Conservation (phyloP, 805 yeast genomes). For the Suhomyces canberraensis region DNA sequence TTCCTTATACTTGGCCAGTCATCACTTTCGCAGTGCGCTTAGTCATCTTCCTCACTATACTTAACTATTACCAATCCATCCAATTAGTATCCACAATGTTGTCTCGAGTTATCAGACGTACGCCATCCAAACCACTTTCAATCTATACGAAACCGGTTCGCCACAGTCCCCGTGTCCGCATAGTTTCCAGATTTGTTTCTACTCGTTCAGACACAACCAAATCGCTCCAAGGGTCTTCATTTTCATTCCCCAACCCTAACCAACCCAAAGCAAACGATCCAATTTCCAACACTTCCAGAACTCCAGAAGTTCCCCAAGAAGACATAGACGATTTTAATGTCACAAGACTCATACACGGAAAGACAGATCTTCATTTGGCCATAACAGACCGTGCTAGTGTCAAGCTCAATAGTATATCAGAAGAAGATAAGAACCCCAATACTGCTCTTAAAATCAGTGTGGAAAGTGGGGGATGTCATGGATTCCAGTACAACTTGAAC, state of each 20-base stretch:
- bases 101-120: no score
- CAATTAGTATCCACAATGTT: no score
- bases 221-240: conserved; percentile 4
- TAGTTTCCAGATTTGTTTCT: no score
- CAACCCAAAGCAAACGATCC: conserved; percentile 14
- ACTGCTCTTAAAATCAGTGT: conserved; percentile 72
- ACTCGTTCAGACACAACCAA: conserved; percentile 1
- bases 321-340: conserved; percentile 28
- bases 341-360: conserved; percentile 35
- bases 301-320: conserved; percentile 15
- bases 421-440: conserved; percentile 52
- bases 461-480: conserved; percentile 98
- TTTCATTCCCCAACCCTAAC: background rate
- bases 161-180: no score
- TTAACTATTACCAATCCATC: no score
- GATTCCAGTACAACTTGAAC: conserved; percentile 83
- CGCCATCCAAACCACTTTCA: no score
- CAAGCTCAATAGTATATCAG: conserved; percentile 52
- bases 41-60: no score
- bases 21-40: no score
- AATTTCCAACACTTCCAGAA: conserved; percentile 27
- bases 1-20: no score
- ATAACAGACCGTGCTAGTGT: conserved; percentile 46
- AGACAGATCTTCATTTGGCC: conserved; percentile 39
- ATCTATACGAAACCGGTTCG: no score